A percentile compares a stretch with the other conserved stretches of the same genome.
These are phyloP conservation scores for Prunus yedoensis DNA, from an alignment of 331 rosid species.

Conservation along the genomic window DNA sequence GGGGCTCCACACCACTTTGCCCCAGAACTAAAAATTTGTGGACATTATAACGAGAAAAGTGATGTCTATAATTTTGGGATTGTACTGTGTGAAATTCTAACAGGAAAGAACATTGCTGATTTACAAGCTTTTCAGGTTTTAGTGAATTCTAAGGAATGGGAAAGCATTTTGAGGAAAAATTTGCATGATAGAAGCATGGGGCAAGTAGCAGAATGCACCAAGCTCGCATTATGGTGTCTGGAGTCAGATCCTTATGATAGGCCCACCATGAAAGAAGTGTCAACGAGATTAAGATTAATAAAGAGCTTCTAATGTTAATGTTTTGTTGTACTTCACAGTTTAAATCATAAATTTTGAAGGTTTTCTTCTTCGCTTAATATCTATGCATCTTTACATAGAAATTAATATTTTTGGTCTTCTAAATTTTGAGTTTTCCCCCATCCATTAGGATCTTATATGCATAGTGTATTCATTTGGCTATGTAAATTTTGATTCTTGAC, in stretches of 20 bases:
- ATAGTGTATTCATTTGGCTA: neutral
- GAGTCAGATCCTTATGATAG: neutral
- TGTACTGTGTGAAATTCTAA: neutral
- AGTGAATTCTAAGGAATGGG: neutral
- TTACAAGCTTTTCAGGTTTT: neutral
- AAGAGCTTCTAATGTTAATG: no score
- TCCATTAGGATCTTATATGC: neutral
- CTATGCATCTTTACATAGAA: no score
- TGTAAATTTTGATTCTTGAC: neutral
- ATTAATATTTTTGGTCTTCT: no score
- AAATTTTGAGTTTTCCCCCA: no score
- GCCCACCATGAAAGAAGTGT: neutral
- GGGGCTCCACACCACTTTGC: neutral
- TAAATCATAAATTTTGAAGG: no score
- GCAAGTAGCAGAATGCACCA: conserved; percentile 3
- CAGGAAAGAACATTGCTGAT: neutral
- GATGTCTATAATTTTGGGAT: conserved; percentile 2
- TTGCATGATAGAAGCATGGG: neutral
- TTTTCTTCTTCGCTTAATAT: no score
- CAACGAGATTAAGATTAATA: neutral
- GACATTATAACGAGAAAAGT: neutral
- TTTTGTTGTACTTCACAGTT: no score
- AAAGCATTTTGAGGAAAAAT: neutral
- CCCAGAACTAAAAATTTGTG: neutral
- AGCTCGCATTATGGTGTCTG: neutral